phyloP scores from a whole-genome alignment of 2,329 filamentous ascomycete species.

The Rutstroemia sp. region DNA sequence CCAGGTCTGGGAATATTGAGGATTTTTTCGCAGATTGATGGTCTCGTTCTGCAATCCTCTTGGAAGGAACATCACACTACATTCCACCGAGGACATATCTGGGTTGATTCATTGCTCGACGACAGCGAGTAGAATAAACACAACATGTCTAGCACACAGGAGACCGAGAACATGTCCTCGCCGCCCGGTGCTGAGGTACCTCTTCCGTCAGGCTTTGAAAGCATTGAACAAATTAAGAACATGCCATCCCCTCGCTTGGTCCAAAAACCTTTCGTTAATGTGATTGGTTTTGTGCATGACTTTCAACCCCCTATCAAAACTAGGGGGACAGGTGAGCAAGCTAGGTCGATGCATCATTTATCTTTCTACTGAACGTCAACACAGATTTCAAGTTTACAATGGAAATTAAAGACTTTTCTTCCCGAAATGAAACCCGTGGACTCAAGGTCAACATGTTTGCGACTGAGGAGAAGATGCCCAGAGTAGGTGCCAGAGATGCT shows the following conservation, averaged over 20 bases:
- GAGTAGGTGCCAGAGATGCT: constrained; percentile 49
- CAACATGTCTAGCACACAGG: neutral
- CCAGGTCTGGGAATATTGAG: no score
- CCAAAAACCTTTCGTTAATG: constrained; percentile 36
- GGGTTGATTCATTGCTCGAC: neutral
- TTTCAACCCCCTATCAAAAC: constrained; percentile 46
- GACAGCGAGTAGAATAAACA: neutral
- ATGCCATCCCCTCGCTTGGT: neutral
- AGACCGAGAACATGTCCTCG: neutral
- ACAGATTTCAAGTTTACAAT: constrained; percentile 55
- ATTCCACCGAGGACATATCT: no score
- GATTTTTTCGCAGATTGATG: no score
- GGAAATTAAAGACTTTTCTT: constrained; percentile 51
- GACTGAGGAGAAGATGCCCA: constrained; percentile 40
- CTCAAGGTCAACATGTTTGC: constrained; percentile 53
- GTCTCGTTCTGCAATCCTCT: no score
- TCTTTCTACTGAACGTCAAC: neutral
- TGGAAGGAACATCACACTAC: no score
- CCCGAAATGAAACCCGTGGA: constrained; percentile 34
- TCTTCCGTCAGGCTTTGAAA: constrained; percentile 32
- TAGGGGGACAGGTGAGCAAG: constrained; percentile 40
- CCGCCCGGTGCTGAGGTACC: neutral
- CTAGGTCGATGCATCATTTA: neutral
- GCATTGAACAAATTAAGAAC: constrained; percentile 34
- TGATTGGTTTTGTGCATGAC: constrained; percentile 68